Percentiles rank a stretch among this genome's conserved stretches.
Conservation (phyloP, 441 rosid genomes). For the Adansonia grandidieri region DNA sequence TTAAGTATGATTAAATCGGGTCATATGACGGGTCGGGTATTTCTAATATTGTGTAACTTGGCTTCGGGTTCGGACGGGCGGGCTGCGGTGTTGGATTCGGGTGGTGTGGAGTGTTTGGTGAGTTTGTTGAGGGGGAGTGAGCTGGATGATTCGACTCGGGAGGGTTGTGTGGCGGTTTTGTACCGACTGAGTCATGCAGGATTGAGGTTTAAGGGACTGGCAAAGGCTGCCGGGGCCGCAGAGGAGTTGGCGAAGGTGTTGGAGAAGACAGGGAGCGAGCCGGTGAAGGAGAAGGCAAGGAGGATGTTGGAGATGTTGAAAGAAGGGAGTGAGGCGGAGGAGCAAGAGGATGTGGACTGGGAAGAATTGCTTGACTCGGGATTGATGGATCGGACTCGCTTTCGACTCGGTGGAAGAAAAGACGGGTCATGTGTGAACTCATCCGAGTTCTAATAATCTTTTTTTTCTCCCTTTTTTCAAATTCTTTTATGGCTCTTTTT, state of each 20-base stretch:
- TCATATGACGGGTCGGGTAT: slow-evolving; percentile 47
- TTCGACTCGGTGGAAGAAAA: slow-evolving; percentile 33
- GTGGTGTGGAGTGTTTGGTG: slow-evolving; percentile 74
- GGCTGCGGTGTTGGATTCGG: slow-evolving; percentile 67
- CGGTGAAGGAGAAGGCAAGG: slow-evolving; percentile 48
- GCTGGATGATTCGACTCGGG: slow-evolving; percentile 55
- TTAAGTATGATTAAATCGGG: slow-evolving; percentile 66
- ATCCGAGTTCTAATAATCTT: slow-evolving; percentile 45
- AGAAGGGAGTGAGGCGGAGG: slow-evolving; percentile 37
- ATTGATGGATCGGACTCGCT: slow-evolving; percentile 33
- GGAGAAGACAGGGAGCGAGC: slow-evolving; percentile 54
- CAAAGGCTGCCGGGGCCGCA: slow-evolving; percentile 60
- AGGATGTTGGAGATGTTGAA: slow-evolving; percentile 53
- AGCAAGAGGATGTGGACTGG: slow-evolving; percentile 68
- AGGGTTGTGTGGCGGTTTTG: slow-evolving; percentile 63
- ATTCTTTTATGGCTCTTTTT: neutral
- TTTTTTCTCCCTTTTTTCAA: neutral
- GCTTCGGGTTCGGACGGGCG: slow-evolving; percentile 58
- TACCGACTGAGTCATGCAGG: slow-evolving; percentile 62
- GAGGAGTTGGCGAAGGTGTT: slow-evolving; percentile 52
- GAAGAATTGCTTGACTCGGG: slow-evolving; percentile 70
- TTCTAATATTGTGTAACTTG: slow-evolving; percentile 62
- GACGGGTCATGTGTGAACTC: slow-evolving; percentile 40
- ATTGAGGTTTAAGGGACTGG: slow-evolving; percentile 70
- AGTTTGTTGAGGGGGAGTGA: slow-evolving; percentile 43